Evolutionary conservation across 208 protist genomes (phyloP).

Genomic region (Leishmania major): DNA sequence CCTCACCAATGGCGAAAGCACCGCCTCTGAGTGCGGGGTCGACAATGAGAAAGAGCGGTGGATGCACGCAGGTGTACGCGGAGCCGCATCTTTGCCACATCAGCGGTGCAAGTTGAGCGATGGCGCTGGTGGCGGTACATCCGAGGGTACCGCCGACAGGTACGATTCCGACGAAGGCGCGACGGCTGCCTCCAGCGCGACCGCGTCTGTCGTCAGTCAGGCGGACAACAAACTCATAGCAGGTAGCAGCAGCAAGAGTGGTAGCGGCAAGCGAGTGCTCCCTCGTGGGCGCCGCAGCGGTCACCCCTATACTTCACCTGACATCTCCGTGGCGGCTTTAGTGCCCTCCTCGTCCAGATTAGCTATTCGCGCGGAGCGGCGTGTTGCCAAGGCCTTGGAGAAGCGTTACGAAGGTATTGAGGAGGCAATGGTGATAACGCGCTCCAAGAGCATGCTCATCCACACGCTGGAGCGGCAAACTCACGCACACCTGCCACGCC

Average conservation of each 20-base stretch:
- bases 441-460: slow-evolving; percentile 58
- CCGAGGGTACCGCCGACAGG: neutral
- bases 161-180: slow-evolving; percentile 1
- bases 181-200: too few species aligned
- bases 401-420: slow-evolving; percentile 58
- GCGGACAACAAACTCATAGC: slow-evolving; percentile 3
- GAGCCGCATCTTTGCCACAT: neutral
- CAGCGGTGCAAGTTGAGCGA: neutral
- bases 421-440: slow-evolving; percentile 68
- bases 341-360: neutral
- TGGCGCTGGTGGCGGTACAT: neutral
- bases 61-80: neutral
- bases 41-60: neutral
- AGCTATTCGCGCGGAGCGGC: slow-evolving; percentile 6
- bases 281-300: neutral
- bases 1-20: neutral
- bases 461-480: slow-evolving; percentile 40
- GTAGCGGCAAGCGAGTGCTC: neutral
- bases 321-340: neutral
- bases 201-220: neutral
- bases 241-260: neutral
- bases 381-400: slow-evolving; percentile 3
- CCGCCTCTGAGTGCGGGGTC: neutral
- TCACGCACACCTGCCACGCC: slow-evolving; percentile 18
- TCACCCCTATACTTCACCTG: neutral